Evolutionary conservation across 1,139 yeast genomes (phyloP), one percentile per base, ranked within the genome.

Genomic region (Lodderomyces pseudojiufengensis): DNA sequence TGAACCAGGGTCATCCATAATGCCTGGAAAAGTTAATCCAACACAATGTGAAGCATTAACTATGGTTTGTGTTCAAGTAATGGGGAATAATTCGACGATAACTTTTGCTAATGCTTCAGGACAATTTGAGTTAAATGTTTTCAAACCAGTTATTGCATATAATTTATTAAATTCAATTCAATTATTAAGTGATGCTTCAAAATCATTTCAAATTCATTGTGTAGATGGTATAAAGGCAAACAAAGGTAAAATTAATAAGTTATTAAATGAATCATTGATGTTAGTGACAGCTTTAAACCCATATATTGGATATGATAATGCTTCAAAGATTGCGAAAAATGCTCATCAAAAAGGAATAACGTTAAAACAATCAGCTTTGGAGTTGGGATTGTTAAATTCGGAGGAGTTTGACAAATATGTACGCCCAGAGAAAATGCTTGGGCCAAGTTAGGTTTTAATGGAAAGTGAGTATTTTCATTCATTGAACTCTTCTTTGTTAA

Each of bases 1-100:
- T 63, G 97, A 88, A 68, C 96, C 97, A 38, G 97, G 97, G 54
- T 85, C 95, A 40, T 85, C 95, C 24, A 88, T 88, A 63, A 88
- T 88, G 97, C 97, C 97, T 35, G 97, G 97, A 55, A 88, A 88
- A 70, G 96, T 88, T 45, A 88, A 88, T 73, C 97, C 97, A 47
- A 88, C 97, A 39, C 97, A 88, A 70, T 85, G 86, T 66, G 97
- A 88, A 71, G 97, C 97, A 37, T 67, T 88, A 64, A 88, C 96
- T 44, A 90, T 88, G 94, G 94, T 87, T 41, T 85, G 95, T 60
- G 76, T 88, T 40, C 97, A 88, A 70, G 95, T 88, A 28, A 83
- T 88, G 63, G 97, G 97, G 59, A 88, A 88, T 77, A 81, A 88
- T 65, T 66, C 94, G 35, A 76, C 95, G 47, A 84, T 88, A 65